Conservation (phyloP, 148 eudicot genomes). For the Persicaria maculosa region DNA sequence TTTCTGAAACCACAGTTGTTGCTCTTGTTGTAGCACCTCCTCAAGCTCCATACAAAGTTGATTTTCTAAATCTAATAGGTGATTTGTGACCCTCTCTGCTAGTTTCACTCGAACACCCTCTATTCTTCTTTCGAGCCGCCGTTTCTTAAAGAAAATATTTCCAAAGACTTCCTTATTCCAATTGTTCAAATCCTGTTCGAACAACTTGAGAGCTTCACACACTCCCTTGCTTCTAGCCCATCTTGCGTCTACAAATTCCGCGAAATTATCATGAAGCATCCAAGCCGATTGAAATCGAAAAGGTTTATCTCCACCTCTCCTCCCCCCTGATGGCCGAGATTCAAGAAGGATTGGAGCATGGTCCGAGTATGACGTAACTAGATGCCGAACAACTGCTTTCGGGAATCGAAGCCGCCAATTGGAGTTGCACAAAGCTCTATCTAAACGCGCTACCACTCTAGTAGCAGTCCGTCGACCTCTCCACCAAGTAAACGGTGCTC, state of each 20-base stretch:
- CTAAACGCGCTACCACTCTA: too few relatives aligned
- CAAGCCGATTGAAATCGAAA: neutral
- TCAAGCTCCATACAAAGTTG: neutral
- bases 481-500: too few relatives aligned
- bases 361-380: too few relatives aligned
- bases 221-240: neutral
- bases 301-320: neutral
- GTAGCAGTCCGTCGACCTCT: too few relatives aligned
- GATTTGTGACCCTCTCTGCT: neutral
- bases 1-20: neutral
- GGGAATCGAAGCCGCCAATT: too few relatives aligned
- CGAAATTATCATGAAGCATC: neutral
- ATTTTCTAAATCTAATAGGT: neutral
- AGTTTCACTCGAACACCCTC: neutral
- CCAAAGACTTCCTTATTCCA: neutral
- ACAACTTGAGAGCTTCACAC: neutral
- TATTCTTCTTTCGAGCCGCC: neutral
- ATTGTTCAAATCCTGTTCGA: neutral
- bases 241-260: neutral
- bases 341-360: too few relatives aligned
- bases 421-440: too few relatives aligned
- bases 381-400: too few relatives aligned
- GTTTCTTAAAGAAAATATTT: neutral
- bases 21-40: neutral
- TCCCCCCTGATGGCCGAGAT: too few relatives aligned